Percentiles rank a stretch among this genome's conserved stretches.
These are phyloP conservation scores for Penicillium nordicum DNA, from an alignment of 2,329 filamentous ascomycete genomes.

Conservation along the genomic window DNA sequence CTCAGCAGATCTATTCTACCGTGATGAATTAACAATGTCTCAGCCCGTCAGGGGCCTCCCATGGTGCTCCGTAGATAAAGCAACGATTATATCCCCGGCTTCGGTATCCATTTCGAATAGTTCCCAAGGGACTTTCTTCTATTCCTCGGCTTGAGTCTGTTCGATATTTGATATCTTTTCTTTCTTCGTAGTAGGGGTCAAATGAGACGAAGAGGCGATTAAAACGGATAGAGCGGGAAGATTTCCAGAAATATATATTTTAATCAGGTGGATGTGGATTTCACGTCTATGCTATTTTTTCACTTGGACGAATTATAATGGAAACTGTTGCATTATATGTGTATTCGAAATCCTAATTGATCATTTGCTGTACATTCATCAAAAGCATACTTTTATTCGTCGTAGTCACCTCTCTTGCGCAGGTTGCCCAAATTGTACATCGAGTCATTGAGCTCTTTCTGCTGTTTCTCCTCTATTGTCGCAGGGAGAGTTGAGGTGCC, in stretches of 20 bases:
- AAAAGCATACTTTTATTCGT: conserved; percentile 4
- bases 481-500: conserved; percentile 30
- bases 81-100: too few relatives aligned
- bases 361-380: conserved; percentile 20
- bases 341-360: background rate
- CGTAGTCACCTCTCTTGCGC: conserved; percentile 30
- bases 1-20: background rate
- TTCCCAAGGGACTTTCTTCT: too few relatives aligned
- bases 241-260: background rate
- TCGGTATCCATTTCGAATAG: too few relatives aligned
- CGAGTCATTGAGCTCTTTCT: conserved; percentile 34
- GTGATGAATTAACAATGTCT: background rate
- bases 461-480: conserved; percentile 28
- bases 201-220: background rate
- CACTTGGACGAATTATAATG: background rate
- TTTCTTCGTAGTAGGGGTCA: background rate
- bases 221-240: background rate
- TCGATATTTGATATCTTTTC: background rate
- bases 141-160: background rate
- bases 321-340: background rate
- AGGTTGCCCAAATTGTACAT: conserved; percentile 42
- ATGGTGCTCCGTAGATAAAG: background rate
- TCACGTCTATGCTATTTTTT: background rate
- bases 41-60: background rate
- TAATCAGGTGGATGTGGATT: background rate